Conservation (phyloP, 345 rosid genomes). For the Citrus trifoliata region DNA sequence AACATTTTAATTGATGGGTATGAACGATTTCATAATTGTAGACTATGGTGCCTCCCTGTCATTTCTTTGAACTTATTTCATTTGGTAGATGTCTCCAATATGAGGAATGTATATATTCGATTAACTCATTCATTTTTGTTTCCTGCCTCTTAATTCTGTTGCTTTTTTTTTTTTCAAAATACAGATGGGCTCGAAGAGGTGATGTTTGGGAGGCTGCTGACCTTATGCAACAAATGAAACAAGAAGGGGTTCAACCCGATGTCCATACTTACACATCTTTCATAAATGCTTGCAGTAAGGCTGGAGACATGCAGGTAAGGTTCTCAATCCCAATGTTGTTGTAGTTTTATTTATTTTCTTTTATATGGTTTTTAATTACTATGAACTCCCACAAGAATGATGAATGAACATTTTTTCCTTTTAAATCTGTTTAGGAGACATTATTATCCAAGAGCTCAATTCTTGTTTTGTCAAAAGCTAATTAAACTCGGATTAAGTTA, state of each 20-base stretch:
- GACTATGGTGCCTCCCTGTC: not conserved
- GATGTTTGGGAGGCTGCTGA: conserved; percentile 99
- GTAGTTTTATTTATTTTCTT: not conserved
- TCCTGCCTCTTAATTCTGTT: not conserved
- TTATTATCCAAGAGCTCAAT: not conserved
- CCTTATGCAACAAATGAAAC: conserved; percentile 90
- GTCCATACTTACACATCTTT: conserved; percentile 92
- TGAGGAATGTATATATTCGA: not conserved
- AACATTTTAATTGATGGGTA: conserved; percentile 97
- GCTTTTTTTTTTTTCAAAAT: not conserved
- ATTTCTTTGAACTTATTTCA: not conserved
- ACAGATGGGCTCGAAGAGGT: conserved; percentile 97
- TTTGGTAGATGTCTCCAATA: not conserved
- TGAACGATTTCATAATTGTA: conserved; percentile 9
- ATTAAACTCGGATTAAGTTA: not conserved
- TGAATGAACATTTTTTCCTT: not conserved
- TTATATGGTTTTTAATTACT: not conserved
- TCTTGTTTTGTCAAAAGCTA: not conserved
- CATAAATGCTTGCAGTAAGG: conserved; percentile 91
- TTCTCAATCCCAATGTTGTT: not conserved
- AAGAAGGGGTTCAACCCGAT: conserved; percentile 81
- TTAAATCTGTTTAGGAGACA: not conserved
- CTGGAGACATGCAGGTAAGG: conserved; percentile 91
- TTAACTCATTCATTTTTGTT: not conserved
- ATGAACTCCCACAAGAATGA: not conserved